Conservation (phyloP, 2,329 filamentous ascomycete species). For the Teratosphaeria zuluensis region DNA sequence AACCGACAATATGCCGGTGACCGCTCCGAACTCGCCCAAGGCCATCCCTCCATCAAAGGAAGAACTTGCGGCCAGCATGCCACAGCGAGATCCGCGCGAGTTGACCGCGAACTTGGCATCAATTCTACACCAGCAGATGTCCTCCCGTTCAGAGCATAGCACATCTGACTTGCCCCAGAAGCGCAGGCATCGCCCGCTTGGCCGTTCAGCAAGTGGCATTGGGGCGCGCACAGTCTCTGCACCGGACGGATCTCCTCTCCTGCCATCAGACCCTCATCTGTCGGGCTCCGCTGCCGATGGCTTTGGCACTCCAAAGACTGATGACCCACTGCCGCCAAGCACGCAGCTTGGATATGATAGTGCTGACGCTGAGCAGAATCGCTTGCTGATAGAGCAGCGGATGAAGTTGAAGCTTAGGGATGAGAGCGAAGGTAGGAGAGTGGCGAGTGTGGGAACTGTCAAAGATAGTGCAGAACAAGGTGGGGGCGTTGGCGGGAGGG, state of each 20-base stretch:
- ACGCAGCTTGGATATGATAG: slow-evolving; percentile 28
- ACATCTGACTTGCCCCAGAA: slow-evolving; percentile 7
- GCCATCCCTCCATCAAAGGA: neutral
- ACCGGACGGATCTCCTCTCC: slow-evolving; percentile 6
- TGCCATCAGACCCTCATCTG: slow-evolving; percentile 2
- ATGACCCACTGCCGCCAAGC: slow-evolving; percentile 11
- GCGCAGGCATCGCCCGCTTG: slow-evolving; percentile 21
- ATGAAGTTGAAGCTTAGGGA: slow-evolving; percentile 22
- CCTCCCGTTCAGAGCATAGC: slow-evolving; percentile 4
- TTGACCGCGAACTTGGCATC: slow-evolving; percentile 15
- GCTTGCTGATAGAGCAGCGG: slow-evolving; percentile 21
- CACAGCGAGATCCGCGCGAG: neutral
- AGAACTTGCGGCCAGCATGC: neutral
- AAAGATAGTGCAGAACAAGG: slow-evolving; percentile 17
- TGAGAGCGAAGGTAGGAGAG: slow-evolving; percentile 12
- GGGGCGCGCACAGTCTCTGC: slow-evolving; percentile 13
- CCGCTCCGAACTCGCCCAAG: slow-evolving; percentile 3
- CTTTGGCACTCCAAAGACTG: slow-evolving; percentile 4
- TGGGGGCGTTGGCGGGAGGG: slow-evolving; percentile 7
- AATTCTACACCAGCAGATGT: slow-evolving; percentile 11
- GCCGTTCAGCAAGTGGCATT: slow-evolving; percentile 20
- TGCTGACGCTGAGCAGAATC: slow-evolving; percentile 21
- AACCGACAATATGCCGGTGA: neutral
- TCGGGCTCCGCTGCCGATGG: slow-evolving; percentile 12
- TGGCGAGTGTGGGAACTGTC: slow-evolving; percentile 22